Conservation (phyloP, 1,284 basidiomycete genomes). For the Leccinum griseonigrum region DNA sequence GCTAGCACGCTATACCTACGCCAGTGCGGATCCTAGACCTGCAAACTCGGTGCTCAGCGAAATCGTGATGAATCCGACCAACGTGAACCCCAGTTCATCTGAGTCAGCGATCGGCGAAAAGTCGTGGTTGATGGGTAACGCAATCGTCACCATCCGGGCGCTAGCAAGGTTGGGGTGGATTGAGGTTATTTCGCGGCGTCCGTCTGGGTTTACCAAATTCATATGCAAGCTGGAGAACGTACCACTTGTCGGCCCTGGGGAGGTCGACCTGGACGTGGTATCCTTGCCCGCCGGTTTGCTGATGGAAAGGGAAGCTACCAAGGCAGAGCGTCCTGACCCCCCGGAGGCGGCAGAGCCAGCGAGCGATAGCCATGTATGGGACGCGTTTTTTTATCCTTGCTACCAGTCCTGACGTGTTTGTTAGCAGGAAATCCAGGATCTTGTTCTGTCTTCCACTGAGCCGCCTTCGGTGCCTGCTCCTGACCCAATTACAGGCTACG, state of each 20-base stretch:
- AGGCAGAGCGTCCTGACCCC: slow-evolving; percentile 29
- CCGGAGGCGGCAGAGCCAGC: slow-evolving; percentile 6
- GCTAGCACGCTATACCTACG: slow-evolving; percentile 93
- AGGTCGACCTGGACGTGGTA: slow-evolving; percentile 74
- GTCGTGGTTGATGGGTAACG: slow-evolving; percentile 87
- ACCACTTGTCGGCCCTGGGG: slow-evolving; percentile 78
- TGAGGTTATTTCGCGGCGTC: slow-evolving; percentile 81
- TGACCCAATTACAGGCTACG: slow-evolving; percentile 74
- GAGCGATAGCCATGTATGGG: slow-evolving; percentile 14
- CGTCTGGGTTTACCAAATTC: slow-evolving; percentile 88
- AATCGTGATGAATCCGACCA: slow-evolving; percentile 56
- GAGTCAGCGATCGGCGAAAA: slow-evolving; percentile 56
- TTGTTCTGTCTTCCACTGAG: slow-evolving; percentile 8
- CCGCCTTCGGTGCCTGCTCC: slow-evolving; percentile 40
- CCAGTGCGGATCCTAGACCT: slow-evolving; percentile 90
- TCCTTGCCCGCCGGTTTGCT: slow-evolving; percentile 72
- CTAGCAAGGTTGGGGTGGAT: slow-evolving; percentile 85
- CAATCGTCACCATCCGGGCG: slow-evolving; percentile 81
- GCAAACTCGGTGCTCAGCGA: slow-evolving; percentile 79
- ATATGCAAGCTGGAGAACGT: slow-evolving; percentile 92
- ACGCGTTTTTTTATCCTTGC: background rate
- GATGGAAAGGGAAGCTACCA: slow-evolving; percentile 58
- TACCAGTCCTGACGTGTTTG: slow-evolving; percentile 10
- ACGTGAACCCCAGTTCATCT: slow-evolving; percentile 26
- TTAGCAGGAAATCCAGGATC: slow-evolving; percentile 23